Conservation (phyloP, 768 basidiomycete species). For the Chiua virens region DNA sequence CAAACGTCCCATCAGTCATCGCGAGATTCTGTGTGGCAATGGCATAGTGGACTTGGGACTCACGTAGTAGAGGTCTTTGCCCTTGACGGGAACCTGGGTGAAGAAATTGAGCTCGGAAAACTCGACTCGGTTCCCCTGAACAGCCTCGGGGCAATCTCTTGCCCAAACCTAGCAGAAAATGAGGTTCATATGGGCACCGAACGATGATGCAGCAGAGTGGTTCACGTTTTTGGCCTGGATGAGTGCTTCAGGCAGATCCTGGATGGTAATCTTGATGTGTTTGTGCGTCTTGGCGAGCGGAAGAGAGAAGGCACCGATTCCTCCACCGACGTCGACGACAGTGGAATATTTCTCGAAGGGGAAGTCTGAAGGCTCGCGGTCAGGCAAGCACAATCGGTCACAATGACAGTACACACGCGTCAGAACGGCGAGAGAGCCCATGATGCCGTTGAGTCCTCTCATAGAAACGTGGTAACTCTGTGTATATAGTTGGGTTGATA, state of each 20-base stretch:
- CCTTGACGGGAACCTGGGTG: constrained; percentile 16
- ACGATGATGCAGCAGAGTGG: background rate
- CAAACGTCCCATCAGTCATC: no score
- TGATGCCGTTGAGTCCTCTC: constrained; percentile 22
- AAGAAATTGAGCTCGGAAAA: constrained; percentile 26
- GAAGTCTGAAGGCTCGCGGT: constrained; percentile 21
- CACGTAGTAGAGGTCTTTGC: constrained; percentile 27
- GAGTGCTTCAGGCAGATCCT: constrained; percentile 29
- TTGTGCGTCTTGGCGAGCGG: constrained; percentile 29
- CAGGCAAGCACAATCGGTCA: background rate
- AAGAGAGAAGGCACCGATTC: constrained; percentile 32
- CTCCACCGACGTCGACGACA: constrained; percentile 37
- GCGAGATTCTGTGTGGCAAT: no score
- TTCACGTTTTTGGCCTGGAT: constrained; percentile 18
- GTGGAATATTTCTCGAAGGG: constrained; percentile 32
- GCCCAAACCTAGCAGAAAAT: background rate
- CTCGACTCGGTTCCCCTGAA: constrained; percentile 16
- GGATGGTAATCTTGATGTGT: constrained; percentile 30
- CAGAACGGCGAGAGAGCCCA: constrained; percentile 27
- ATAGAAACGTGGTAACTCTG: constrained; percentile 25
- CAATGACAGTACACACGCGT: constrained; percentile 13
- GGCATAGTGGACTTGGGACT: background rate
- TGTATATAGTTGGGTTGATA: background rate
- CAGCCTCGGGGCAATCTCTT: constrained; percentile 13
- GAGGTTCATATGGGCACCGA: no score